Percentiles rank a stretch among this genome's conserved stretches.
Evolutionary conservation across 257 asterid species (phyloP).

Genomic region (Rhazya stricta): DNA sequence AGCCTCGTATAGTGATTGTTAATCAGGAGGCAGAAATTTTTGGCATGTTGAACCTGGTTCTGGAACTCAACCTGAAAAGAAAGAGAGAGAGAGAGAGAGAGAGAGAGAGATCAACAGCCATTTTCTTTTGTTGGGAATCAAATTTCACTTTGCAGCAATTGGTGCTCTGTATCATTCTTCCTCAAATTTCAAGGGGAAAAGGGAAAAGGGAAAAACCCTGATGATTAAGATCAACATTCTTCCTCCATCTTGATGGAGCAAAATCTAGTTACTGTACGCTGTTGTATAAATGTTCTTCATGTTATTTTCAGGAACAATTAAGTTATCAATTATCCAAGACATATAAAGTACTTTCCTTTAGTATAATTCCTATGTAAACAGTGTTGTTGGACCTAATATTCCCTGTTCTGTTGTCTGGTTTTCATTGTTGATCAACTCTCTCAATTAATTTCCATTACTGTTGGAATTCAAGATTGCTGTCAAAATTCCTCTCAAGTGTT

Average conservation of each 20-base stretch:
- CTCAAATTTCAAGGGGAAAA: neutral
- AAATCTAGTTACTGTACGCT: neutral
- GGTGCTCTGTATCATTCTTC: slow-evolving; percentile 21
- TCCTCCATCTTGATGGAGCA: slow-evolving; percentile 8
- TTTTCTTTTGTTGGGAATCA: slow-evolving; percentile 4
- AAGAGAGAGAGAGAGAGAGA: neutral
- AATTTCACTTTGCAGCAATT: slow-evolving; percentile 15
- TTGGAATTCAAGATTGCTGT: neutral
- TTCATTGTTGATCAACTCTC: neutral
- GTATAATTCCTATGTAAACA: neutral
- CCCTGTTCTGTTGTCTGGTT: neutral
- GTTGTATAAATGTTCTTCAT: neutral
- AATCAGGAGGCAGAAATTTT: neutral
- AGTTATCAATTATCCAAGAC: neutral
- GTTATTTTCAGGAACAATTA: neutral
- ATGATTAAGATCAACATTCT: slow-evolving; percentile 1
- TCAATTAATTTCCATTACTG: too few relatives aligned
- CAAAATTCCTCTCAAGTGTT: too few relatives aligned
- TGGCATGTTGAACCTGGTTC: slow-evolving; percentile 10
- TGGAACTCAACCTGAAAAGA: neutral
- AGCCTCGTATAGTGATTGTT: neutral
- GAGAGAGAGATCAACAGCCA: neutral
- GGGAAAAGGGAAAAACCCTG: neutral
- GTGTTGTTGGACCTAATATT: neutral
- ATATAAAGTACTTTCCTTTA: neutral